Percentiles rank a stretch among this genome's conserved stretches.
These are phyloP conservation scores for Phoenix roebelenii DNA, from an alignment of 176 grass and related monocot species.

Conservation along the genomic window DNA sequence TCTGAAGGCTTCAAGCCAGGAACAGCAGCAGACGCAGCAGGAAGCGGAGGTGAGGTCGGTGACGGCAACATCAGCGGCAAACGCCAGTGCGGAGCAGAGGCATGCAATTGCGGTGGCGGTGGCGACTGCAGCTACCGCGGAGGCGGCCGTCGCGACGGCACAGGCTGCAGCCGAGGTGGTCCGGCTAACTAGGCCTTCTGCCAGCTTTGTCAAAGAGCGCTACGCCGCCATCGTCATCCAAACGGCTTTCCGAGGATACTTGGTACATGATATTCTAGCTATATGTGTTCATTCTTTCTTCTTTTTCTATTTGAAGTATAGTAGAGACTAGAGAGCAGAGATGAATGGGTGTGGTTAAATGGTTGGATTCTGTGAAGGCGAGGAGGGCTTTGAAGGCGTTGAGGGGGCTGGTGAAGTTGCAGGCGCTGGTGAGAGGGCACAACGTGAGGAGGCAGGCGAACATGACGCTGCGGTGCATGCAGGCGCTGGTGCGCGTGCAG, in stretches of 20 bases:
- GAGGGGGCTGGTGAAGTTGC: conserved; percentile 82
- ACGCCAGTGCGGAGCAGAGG: conserved; percentile 38
- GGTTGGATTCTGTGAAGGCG: conserved; percentile 17
- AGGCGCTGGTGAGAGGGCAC: conserved; percentile 92
- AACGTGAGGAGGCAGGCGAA: conserved; percentile 92
- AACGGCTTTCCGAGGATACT: conserved; percentile 81
- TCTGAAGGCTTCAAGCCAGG: conserved; percentile 37
- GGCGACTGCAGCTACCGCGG: no score
- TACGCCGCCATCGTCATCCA: conserved; percentile 64
- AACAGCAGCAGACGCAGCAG: conserved; percentile 9
- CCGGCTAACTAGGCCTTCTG: conserved; percentile 40
- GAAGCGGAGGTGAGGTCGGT: neutral
- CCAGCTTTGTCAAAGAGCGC: conserved; percentile 35
- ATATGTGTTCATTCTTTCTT: neutral
- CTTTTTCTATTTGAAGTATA: neutral
- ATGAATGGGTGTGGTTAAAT: no score
- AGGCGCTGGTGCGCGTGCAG: conserved; percentile 92
- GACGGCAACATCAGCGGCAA: neutral
- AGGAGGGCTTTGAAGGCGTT: conserved; percentile 70
- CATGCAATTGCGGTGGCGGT: conserved; percentile 50
- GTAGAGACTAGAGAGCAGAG: no score
- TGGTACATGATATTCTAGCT: conserved; percentile 19
- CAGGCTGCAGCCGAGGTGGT: conserved; percentile 1
- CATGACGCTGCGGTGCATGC: conserved; percentile 96
- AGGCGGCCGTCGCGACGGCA: no score